phyloP scores from a whole-genome alignment of 129 eudicot genomes.

The Centaurea solstitialis region DNA sequence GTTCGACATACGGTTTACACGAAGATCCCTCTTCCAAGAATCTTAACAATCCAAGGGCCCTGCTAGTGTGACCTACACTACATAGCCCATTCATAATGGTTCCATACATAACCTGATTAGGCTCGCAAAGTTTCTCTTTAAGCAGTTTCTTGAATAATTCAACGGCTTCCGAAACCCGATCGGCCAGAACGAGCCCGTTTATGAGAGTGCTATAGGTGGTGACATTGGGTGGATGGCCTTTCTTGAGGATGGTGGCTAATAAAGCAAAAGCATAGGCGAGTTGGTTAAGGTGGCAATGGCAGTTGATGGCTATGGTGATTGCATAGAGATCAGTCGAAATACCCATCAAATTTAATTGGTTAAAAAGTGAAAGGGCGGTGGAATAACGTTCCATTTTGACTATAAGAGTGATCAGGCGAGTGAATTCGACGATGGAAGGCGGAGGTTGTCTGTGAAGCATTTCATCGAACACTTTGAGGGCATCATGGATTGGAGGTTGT shows the following conservation, averaged over 20 bases:
- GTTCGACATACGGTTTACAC: constrained; percentile 20
- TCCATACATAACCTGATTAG: constrained; percentile 32
- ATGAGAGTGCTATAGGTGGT: constrained; percentile 37
- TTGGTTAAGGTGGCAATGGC: constrained; percentile 32
- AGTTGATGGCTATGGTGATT: constrained; percentile 31
- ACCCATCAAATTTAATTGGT: constrained; percentile 10
- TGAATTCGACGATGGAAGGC: constrained; percentile 33
- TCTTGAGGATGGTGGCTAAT: constrained; percentile 43
- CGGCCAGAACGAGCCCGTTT: constrained; percentile 33
- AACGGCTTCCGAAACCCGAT: constrained; percentile 30
- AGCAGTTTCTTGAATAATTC: constrained; percentile 33
- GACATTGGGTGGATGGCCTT: constrained; percentile 30
- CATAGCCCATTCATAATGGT: constrained; percentile 39
- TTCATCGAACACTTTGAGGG: constrained; percentile 41
- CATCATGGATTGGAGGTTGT: constrained; percentile 34
- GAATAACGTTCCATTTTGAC: constrained; percentile 41
- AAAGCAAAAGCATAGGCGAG: constrained; percentile 35
- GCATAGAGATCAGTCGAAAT: constrained; percentile 29
- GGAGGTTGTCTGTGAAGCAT: constrained; percentile 42
- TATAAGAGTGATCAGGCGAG: constrained; percentile 16
- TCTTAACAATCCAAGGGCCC: constrained; percentile 35
- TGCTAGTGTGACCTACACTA: constrained; percentile 28
- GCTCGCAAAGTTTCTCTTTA: constrained; percentile 24
- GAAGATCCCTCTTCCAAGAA: constrained; percentile 24
- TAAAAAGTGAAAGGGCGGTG: constrained; percentile 23